Percentiles rank a stretch among this genome's conserved stretches.
Conservation (phyloP, 257 asterid species). For the Echites panduratus region DNA sequence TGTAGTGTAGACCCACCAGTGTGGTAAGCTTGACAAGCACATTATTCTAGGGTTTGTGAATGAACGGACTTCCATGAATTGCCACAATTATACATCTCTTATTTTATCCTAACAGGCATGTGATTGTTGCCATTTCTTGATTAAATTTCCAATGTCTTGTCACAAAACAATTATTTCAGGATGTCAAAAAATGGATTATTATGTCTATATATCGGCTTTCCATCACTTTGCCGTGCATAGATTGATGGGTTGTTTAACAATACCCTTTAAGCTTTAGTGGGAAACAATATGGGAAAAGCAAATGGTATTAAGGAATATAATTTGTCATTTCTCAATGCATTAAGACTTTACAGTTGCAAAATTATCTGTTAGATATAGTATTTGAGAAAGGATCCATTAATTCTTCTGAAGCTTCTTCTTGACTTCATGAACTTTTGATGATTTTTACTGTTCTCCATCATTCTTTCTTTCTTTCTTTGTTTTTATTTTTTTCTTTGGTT, state of each 20-base stretch:
- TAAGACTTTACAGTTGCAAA: not conserved
- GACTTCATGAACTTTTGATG: not conserved
- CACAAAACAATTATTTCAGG: not conserved
- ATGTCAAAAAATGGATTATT: not conserved
- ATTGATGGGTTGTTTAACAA: not conserved
- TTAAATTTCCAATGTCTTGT: not conserved
- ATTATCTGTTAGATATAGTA: not conserved
- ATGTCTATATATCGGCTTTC: not conserved
- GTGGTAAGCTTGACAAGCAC: too few species aligned
- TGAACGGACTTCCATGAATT: too few species aligned
- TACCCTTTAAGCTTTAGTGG: not conserved
- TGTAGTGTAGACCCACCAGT: not conserved
- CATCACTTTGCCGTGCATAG: not conserved
- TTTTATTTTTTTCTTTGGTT: not conserved
- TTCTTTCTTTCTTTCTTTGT: not conserved
- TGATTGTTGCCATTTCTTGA: not conserved
- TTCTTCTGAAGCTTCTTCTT: not conserved
- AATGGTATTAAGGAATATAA: not conserved
- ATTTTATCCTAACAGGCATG: not conserved
- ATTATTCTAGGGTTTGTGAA: too few species aligned
- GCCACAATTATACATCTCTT: too few species aligned
- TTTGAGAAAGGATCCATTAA: not conserved
- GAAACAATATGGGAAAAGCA: not conserved
- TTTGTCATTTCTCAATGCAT: not conserved
- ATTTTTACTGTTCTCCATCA: not conserved